Evolutionary conservation across 108 stramenopile species (phyloP), one percentile per base, ranked within the genome.

Genomic region (Skeletonema menzelii): DNA sequence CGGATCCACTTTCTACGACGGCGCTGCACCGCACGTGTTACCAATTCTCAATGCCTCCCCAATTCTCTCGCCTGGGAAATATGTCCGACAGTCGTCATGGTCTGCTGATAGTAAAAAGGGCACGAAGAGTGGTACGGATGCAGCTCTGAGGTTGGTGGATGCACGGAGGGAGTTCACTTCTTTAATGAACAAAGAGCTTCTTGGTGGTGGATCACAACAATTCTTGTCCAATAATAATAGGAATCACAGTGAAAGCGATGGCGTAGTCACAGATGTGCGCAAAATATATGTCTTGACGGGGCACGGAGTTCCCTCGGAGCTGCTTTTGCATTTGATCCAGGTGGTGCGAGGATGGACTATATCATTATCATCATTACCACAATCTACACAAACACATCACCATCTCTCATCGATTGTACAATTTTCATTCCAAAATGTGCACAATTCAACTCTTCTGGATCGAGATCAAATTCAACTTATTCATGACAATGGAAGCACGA

Each of bases 251-350:
- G 37, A 17, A 11, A 19, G 13, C 8, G 27, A 49, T 5, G 27
- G 46, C 1, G 34, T 27, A 26, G 37, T 27, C 8, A 27, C 24
- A 8, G n/a, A 11, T 10, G 46, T 53, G 17, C 65, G 74, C 15
- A 75, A 53, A 44, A 30, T 59, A 30, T 75, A 75, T 27, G 74
- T 28, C 8, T 65, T 75, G 44, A 19, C 2, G 20, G 74, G 74
- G 13, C 74, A 75, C 28, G 74, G 74, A 19, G 74, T 75, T 32
- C 74, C 74, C 28, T 24, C 24, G 31, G 56, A 47, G n/a, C 53
- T 76, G 14, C 26, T 76, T 7, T 34, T 37, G 4, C 67, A 76
- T 56, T 62, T 76, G 0, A 38, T 56, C 5, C 15, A 59, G 15
- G 27, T 32, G 8, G 67, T 59, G 56, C 40, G 49, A 59, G 59